Evolutionary conservation across 78 protist genomes (phyloP).

Genomic region (Capsaspora owczarzaki): DNA sequence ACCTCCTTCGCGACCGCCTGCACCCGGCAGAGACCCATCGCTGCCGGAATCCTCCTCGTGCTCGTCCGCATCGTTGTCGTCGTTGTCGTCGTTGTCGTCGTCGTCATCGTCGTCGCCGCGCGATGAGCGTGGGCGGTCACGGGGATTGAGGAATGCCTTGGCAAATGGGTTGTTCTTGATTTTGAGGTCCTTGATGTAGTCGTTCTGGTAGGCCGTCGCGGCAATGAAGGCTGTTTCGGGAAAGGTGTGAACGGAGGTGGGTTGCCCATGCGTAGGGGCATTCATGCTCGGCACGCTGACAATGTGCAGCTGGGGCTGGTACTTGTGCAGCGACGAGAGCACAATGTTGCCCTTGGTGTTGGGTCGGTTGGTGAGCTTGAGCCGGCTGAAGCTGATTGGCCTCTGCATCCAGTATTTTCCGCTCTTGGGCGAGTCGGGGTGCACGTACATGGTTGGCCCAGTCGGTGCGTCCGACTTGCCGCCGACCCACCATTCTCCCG

Average conservation of each 20-base stretch:
- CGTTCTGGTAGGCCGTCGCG: constrained; percentile 8
- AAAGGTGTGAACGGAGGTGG: background rate
- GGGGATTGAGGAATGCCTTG: background rate
- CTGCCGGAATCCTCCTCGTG: background rate
- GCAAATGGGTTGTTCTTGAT: constrained; percentile 1
- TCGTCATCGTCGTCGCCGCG: too few relatives aligned
- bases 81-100: too few relatives aligned
- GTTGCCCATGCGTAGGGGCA: background rate
- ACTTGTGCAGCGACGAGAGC: background rate
- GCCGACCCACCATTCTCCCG: background rate
- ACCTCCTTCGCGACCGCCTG: too few relatives aligned
- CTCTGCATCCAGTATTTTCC: background rate
- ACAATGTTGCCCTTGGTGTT: background rate
- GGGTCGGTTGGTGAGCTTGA: background rate
- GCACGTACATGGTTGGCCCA: background rate
- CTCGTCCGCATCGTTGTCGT: background rate
- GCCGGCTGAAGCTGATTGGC: background rate
- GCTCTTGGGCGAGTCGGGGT: constrained; percentile 2
- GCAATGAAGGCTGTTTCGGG: background rate
- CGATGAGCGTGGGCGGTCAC: too few relatives aligned
- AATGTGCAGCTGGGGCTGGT: background rate
- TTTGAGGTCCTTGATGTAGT: background rate
- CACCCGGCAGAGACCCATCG: background rate
- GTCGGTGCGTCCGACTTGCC: background rate
- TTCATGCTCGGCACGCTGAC: background rate